Evolutionary conservation across 441 rosid genomes (phyloP).

Genomic region (Flueggea neowawraea): DNA sequence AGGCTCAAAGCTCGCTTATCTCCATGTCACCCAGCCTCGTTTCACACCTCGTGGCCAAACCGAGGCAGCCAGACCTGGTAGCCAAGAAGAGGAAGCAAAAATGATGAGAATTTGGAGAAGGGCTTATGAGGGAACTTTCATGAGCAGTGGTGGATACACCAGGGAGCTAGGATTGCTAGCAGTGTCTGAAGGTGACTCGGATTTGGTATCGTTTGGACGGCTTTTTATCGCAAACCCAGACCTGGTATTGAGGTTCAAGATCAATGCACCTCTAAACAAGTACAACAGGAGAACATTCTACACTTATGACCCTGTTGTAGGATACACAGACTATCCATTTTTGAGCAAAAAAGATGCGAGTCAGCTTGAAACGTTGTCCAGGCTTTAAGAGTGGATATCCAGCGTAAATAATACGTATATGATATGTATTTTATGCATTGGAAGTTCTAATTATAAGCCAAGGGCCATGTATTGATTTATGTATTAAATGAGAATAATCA

Average conservation of each 20-base stretch:
- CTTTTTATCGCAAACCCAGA: constrained; percentile 84
- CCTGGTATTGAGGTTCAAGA: constrained; percentile 57
- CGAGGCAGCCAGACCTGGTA: constrained; percentile 65
- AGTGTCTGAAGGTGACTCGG: constrained; percentile 65
- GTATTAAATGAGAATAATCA: too few relatives aligned
- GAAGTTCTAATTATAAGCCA: too few relatives aligned
- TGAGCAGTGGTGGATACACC: constrained; percentile 76
- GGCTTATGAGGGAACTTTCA: constrained; percentile 69
- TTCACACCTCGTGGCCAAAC: constrained; percentile 79
- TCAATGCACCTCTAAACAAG: constrained; percentile 59
- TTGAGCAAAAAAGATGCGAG: constrained; percentile 18
- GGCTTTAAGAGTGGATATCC: constrained; percentile 38
- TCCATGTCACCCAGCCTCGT: constrained; percentile 90
- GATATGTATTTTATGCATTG: too few relatives aligned
- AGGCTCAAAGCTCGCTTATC: constrained; percentile 57
- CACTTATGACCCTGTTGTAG: constrained; percentile 72
- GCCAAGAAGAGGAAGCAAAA: constrained; percentile 70
- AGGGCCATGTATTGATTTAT: too few relatives aligned
- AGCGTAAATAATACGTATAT: too few relatives aligned
- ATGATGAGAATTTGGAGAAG: constrained; percentile 52
- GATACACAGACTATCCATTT: constrained; percentile 86
- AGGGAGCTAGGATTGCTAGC: constrained; percentile 77
- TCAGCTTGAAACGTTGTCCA: constrained; percentile 26
- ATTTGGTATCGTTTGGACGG: constrained; percentile 78
- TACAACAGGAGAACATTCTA: constrained; percentile 76